Conservation (phyloP, 352 stramenopile genomes). For the Globisporangium iwayamae region DNA sequence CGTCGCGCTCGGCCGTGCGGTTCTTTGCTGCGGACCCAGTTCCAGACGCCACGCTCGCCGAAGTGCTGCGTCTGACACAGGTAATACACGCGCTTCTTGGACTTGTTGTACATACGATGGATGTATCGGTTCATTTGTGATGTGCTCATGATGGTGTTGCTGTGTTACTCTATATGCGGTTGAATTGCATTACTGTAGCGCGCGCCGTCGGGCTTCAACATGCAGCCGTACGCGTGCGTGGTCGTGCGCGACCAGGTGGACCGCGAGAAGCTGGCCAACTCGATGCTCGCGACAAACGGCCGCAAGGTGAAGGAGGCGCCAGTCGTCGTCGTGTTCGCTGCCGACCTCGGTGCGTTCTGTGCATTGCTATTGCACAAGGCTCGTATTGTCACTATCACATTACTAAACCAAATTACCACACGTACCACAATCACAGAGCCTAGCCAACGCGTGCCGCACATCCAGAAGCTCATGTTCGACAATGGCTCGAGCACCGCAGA, state of each 20-base stretch:
- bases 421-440: slow-evolving; percentile 34
- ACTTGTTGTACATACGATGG: too few species aligned
- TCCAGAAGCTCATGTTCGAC: slow-evolving; percentile 68
- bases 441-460: slow-evolving; percentile 58
- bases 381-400: neutral
- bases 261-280: slow-evolving; percentile 58
- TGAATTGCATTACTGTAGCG: slow-evolving; percentile 25
- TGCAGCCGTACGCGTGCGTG: slow-evolving; percentile 74
- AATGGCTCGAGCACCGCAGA: slow-evolving; percentile 40
- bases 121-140: neutral
- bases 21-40: slow-evolving; percentile 25
- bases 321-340: slow-evolving; percentile 75
- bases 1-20: slow-evolving; percentile 10
- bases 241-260: slow-evolving; percentile 67
- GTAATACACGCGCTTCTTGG: slow-evolving; percentile 9
- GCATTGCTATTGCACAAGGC: neutral
- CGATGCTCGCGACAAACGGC: slow-evolving; percentile 77
- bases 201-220: slow-evolving; percentile 80
- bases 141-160: neutral
- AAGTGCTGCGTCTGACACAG: slow-evolving; percentile 70
- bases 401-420: neutral
- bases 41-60: slow-evolving; percentile 47
- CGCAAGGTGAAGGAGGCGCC: slow-evolving; percentile 75
- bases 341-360: slow-evolving; percentile 46
- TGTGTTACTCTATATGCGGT: neutral